Conservation (phyloP, 768 basidiomycete species). For the Phylloporus scabripes region DNA sequence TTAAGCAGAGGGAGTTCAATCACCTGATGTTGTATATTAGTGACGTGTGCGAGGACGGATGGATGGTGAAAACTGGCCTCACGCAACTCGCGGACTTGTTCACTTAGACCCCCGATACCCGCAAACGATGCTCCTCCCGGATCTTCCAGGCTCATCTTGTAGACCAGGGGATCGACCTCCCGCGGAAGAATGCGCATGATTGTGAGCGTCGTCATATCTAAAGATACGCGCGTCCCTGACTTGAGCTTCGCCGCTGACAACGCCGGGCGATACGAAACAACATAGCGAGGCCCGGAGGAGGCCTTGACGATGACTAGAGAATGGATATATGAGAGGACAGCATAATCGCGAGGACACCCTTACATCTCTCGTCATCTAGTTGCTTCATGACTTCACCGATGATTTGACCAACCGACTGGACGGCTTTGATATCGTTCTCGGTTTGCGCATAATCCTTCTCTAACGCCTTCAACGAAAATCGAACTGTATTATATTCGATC, state of each 20-base stretch:
- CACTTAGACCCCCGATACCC: slow-evolving; percentile 91
- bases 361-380: slow-evolving; percentile 94
- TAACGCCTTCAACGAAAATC: slow-evolving; percentile 84
- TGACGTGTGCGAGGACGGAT: background rate
- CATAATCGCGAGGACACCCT: slow-evolving; percentile 26
- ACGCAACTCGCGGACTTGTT: slow-evolving; percentile 94
- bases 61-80: slow-evolving; percentile 53
- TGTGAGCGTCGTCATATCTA: slow-evolving; percentile 99
- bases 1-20: slow-evolving; percentile 94
- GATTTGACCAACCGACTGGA: slow-evolving; percentile 98
- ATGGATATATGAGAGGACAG: background rate
- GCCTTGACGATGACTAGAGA: slow-evolving; percentile 92
- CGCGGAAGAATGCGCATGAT: slow-evolving; percentile 98
- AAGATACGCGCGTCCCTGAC: slow-evolving; percentile 87
- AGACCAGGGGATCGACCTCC: slow-evolving; percentile 96
- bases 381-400: slow-evolving; percentile 99
- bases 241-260: slow-evolving; percentile 91
- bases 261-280: slow-evolving; percentile 93
- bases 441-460: slow-evolving; percentile 91
- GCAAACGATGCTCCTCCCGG: slow-evolving; percentile 94
- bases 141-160: slow-evolving; percentile 99
- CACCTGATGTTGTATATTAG: slow-evolving; percentile 45
- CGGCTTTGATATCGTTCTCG: slow-evolving; percentile 98
- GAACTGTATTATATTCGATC: slow-evolving; percentile 46
- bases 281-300: slow-evolving; percentile 96